Evolutionary conservation across 2,329 filamentous ascomycete species (phyloP), one percentile per base, ranked within the genome.

Genomic region (Tolypocladium ophioglossoides): DNA sequence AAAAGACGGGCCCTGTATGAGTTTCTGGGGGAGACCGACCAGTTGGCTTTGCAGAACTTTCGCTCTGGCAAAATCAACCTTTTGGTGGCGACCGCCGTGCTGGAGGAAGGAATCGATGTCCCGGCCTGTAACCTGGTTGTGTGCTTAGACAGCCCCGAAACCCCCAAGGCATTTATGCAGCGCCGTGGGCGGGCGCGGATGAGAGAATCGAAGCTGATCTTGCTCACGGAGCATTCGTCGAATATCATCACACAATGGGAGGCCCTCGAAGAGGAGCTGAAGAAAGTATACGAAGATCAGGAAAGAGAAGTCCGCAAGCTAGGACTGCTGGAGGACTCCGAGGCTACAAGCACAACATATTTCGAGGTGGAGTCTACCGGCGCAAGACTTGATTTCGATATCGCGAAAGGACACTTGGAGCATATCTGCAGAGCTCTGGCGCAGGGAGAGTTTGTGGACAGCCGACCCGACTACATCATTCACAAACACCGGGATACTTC

Each of bases 391-490:
- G 87, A 87, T 12, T 75, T 90, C 2, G 80, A 88, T 39, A 87
- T 87, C 59, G 87, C 89, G 1, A 81, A 85, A 50, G 69, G 76
- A n/a, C 90, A 94, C 66, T 76, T 97, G 1, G 76, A 87, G 49
- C 89, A 95, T 67, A 95, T 96, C 61, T 96, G 91, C 67, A 72
- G 75, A 0, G 76, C 78, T 0, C 66, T 91, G 0, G 76, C 80
- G 0, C 71, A 72, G 0, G 73, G 73, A 1, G 78, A 80, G 30
- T 89, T 84, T 63, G 75, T 84, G 8, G 82, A 91, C 59, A 72
- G 72, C 20, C 73, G 78, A 1, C 90, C 91, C 0, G 80, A 87
- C 50, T 95, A 91, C 62, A 73, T 82, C 16, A 74, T 83, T 37
- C 65, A 73, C 4, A 64, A 74, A n/a, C 61, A 69, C 20, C 56